Conservation (phyloP, 2,329 filamentous ascomycete genomes). For the Aspergillaceae sp. region DNA sequence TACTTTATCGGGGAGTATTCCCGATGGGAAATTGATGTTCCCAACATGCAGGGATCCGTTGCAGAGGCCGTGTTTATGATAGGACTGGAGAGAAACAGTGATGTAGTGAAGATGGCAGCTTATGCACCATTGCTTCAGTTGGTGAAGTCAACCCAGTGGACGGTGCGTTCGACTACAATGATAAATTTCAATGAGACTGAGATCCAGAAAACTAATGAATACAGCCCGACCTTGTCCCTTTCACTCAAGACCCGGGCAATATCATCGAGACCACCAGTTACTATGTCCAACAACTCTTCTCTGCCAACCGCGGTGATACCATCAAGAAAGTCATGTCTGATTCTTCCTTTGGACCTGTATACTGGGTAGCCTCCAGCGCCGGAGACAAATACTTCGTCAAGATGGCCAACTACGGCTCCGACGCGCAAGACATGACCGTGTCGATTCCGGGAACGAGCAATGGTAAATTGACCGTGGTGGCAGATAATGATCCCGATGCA, state of each 20-base stretch:
- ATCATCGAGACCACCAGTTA: conserved; percentile 19
- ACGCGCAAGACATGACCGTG: conserved; percentile 13
- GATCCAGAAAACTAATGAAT: background rate
- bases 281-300: conserved; percentile 22
- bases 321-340: conserved; percentile 15
- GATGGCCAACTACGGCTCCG: conserved; percentile 16
- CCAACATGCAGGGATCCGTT: conserved; percentile 41
- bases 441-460: conserved; percentile 8
- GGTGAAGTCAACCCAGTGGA: conserved; percentile 22
- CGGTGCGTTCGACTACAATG: conserved; percentile 5
- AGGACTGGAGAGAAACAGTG: conserved; percentile 32
- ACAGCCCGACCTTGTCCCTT: conserved; percentile 19
- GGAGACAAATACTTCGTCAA: conserved; percentile 14
- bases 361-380: conserved; percentile 20
- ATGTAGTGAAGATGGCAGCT: conserved; percentile 21
- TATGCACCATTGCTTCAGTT: conserved; percentile 24
- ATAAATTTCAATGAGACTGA: too few relatives aligned
- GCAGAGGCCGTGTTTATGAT: conserved; percentile 57
- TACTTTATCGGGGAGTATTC: conserved; percentile 20
- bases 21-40: conserved; percentile 8
- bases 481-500: conserved; percentile 11
- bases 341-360: conserved; percentile 16
- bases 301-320: conserved; percentile 14
- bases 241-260: conserved; percentile 11
- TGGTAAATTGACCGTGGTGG: conserved; percentile 11